Evolutionary conservation across 2,329 filamentous ascomycete species (phyloP).

Genomic region (Colletotrichum tropicicola): DNA sequence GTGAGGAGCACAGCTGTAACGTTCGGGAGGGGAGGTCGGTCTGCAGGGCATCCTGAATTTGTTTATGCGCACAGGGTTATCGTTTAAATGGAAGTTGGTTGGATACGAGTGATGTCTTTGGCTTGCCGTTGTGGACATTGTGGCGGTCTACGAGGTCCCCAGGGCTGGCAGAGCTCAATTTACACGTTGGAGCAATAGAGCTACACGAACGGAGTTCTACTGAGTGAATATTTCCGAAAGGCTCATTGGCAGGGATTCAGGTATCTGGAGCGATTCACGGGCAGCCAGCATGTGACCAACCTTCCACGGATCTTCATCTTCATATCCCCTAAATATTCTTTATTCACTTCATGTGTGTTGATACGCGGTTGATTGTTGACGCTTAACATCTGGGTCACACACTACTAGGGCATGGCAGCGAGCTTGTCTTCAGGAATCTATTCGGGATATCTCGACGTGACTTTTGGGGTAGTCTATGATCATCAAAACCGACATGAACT

Average conservation of each 20-base stretch:
- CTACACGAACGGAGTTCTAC: too few relatives aligned
- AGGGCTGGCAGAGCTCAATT: too few relatives aligned
- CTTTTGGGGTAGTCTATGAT: conserved; percentile 30
- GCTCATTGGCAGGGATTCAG: too few relatives aligned
- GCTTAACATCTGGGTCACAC: too few relatives aligned
- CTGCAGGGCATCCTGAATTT: not conserved
- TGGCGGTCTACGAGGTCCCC: too few relatives aligned
- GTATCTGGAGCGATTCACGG: too few relatives aligned
- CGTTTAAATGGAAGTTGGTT: not conserved
- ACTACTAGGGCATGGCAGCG: not conserved
- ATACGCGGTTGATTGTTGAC: not conserved
- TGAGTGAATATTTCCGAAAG: too few relatives aligned
- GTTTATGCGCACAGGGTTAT: not conserved
- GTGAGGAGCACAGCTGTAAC: not conserved
- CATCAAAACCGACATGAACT: conserved; percentile 30
- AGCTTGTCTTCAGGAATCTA: conserved; percentile 25
- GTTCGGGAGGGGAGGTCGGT: not conserved
- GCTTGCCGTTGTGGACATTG: too few relatives aligned
- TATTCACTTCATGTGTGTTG: not conserved
- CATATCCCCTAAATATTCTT: too few relatives aligned
- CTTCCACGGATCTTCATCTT: too few relatives aligned
- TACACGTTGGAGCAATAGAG: too few relatives aligned
- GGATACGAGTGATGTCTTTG: not conserved
- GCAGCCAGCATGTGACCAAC: too few relatives aligned
- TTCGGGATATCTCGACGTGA: conserved; percentile 32